Conservation (phyloP, 2,329 filamentous ascomycete species). For the Ophiostoma tasmaniense region DNA sequence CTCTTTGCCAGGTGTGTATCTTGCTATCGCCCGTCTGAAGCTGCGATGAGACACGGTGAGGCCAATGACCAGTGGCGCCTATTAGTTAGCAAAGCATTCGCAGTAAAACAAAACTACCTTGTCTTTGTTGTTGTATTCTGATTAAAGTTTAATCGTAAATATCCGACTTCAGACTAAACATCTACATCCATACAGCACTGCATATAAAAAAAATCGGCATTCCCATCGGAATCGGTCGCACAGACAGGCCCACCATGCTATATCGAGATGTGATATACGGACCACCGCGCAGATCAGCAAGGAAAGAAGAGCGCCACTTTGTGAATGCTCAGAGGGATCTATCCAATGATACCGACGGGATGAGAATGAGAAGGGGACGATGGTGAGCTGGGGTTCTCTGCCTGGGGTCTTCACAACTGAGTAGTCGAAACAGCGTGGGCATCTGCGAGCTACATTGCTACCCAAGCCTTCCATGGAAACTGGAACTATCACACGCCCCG, state of each 20-base stretch:
- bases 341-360: not conserved
- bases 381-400: not conserved
- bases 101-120: not conserved
- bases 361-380: no score
- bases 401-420: no score
- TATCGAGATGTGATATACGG: conserved; percentile 6
- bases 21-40: not conserved
- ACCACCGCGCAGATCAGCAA: conserved; percentile 1
- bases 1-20: not conserved
- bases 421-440: no score
- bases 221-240: not conserved
- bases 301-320: not conserved
- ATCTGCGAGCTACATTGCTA: no score
- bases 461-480: not conserved
- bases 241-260: not conserved
- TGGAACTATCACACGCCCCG: not conserved
- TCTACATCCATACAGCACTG: not conserved
- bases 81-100: not conserved
- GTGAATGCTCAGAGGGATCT: not conserved
- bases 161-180: not conserved
- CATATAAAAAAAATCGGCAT: not conserved
- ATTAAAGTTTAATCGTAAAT: no score
- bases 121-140: not conserved
- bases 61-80: not conserved
- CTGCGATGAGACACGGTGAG: not conserved